phyloP scores from a whole-genome alignment of 495 filamentous ascomycete genomes.

The Penicillium verhagenii region DNA sequence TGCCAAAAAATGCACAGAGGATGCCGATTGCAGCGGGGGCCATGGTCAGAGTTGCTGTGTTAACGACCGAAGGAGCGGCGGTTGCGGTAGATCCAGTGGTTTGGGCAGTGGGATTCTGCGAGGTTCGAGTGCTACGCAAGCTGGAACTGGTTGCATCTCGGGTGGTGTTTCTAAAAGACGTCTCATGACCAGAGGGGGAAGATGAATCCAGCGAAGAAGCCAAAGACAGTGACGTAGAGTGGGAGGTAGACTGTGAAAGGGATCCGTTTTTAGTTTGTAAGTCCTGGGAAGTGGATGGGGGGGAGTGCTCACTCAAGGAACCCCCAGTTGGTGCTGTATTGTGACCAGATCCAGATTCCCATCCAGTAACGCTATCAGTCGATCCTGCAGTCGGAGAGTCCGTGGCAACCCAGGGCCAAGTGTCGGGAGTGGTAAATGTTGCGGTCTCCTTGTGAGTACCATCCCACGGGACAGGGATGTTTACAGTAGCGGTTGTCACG shows the following conservation, averaged over 20 bases:
- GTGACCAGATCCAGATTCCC: constrained; percentile 69
- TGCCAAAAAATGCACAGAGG: constrained; percentile 22
- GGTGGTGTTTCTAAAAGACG: constrained; percentile 9
- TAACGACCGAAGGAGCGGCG: constrained; percentile 19
- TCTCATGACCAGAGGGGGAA: constrained; percentile 48
- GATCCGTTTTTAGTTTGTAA: constrained; percentile 12
- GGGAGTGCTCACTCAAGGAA: constrained; percentile 51
- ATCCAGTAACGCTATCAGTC: constrained; percentile 63
- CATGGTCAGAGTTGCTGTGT: constrained; percentile 7
- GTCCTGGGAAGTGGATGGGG: constrained; percentile 13
- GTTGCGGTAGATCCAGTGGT: constrained; percentile 1
- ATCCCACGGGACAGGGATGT: constrained; percentile 58
- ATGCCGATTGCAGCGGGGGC: constrained; percentile 8
- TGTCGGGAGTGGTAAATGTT: constrained; percentile 49
- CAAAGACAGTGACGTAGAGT: constrained; percentile 46
- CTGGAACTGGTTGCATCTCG: constrained; percentile 6
- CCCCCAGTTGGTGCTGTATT: constrained; percentile 44
- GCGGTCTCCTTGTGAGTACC: constrained; percentile 60
- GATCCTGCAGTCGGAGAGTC: constrained; percentile 38
- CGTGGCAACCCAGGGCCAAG: constrained; percentile 61
- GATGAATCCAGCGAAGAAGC: constrained; percentile 46
- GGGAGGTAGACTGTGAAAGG: constrained; percentile 44
- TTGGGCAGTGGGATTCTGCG: not conserved
- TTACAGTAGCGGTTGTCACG: constrained; percentile 55
- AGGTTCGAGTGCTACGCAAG: constrained; percentile 1